Percentiles rank a stretch among this genome's conserved stretches.
phyloP scores from a whole-genome alignment of 1,284 basidiomycete species.

The Coniferiporia sulphurascens region DNA sequence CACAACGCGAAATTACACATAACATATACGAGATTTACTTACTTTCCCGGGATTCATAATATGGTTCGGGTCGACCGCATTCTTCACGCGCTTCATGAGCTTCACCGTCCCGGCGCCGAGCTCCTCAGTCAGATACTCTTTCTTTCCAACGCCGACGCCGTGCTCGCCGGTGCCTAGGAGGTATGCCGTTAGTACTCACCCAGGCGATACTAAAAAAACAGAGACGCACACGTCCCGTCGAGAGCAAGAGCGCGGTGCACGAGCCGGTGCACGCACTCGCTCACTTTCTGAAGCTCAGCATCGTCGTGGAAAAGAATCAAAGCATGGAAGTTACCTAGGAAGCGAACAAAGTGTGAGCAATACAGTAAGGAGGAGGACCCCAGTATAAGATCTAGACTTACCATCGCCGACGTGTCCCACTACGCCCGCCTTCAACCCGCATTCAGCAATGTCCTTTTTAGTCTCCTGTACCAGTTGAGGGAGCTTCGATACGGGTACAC shows the following conservation, averaged over 20 bases:
- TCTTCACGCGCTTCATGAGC: slow-evolving; percentile 43
- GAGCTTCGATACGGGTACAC: slow-evolving; percentile 18
- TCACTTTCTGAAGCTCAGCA: slow-evolving; percentile 29
- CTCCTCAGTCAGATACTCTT: slow-evolving; percentile 37
- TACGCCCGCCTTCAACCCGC: slow-evolving; percentile 35
- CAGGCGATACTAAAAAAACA: not conserved
- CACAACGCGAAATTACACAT: not conserved
- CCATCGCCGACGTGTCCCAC: slow-evolving; percentile 48
- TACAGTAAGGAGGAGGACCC: slow-evolving; percentile 26
- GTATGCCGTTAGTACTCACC: not conserved
- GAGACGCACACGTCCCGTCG: slow-evolving; percentile 30
- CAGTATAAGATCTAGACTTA: slow-evolving; percentile 34
- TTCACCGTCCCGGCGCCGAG: slow-evolving; percentile 40
- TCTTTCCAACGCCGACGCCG: slow-evolving; percentile 41
- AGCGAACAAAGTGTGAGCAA: slow-evolving; percentile 9
- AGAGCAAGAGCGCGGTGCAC: slow-evolving; percentile 30
- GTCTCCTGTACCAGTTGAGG: slow-evolving; percentile 30
- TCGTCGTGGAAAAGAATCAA: slow-evolving; percentile 27
- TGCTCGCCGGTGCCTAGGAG: slow-evolving; percentile 33
- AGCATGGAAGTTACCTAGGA: slow-evolving; percentile 27
- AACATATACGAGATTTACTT: slow-evolving; percentile 4
- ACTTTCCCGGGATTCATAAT: slow-evolving; percentile 43
- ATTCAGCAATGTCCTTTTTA: slow-evolving; percentile 36
- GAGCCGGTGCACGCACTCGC: slow-evolving; percentile 29
- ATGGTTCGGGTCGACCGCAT: slow-evolving; percentile 35